A percentile compares a stretch with the other conserved stretches of the same genome.
Evolutionary conservation across 2,329 filamentous ascomycete species (phyloP).

Genomic region (Bipolaris oryzae): DNA sequence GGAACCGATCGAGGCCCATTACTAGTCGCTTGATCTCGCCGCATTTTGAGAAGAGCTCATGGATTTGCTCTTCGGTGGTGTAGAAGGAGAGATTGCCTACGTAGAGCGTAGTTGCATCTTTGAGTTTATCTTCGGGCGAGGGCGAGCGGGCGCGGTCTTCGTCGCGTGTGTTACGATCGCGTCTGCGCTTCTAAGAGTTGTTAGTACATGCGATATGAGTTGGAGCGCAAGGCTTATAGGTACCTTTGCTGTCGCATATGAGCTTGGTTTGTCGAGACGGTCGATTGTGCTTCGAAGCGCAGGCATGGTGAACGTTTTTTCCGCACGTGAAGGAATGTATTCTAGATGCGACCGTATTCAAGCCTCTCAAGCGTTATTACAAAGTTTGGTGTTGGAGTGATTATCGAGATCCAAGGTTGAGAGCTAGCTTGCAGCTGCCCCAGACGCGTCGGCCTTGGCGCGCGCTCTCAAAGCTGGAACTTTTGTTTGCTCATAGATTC

Average conservation of each 20-base stretch:
- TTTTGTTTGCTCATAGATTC: slow-evolving; percentile 19
- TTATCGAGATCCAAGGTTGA: neutral
- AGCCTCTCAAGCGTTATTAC: neutral
- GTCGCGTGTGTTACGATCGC: slow-evolving; percentile 65
- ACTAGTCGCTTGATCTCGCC: slow-evolving; percentile 97
- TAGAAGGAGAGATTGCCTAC: slow-evolving; percentile 98
- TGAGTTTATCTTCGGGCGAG: slow-evolving; percentile 77
- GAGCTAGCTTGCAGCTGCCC: slow-evolving; percentile 21
- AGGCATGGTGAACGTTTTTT: slow-evolving; percentile 28
- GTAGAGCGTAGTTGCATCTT: slow-evolving; percentile 90
- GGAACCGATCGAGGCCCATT: slow-evolving; percentile 96
- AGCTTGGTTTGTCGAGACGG: slow-evolving; percentile 89
- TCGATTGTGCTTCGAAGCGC: slow-evolving; percentile 78
- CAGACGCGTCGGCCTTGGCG: slow-evolving; percentile 19
- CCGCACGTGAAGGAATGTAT: neutral
- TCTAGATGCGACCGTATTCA: slow-evolving; percentile 7
- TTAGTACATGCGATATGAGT: slow-evolving; percentile 8
- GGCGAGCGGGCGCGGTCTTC: slow-evolving; percentile 57
- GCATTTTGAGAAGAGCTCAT: slow-evolving; percentile 92
- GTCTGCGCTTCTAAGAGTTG: slow-evolving; percentile 69
- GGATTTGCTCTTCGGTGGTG: slow-evolving; percentile 98
- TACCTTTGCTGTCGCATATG: slow-evolving; percentile 87
- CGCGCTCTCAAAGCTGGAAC: slow-evolving; percentile 15
- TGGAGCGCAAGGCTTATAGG: neutral
- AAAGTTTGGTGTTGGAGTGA: neutral